Conservation (phyloP, 805 yeast species). For the Candida patagonica region DNA sequence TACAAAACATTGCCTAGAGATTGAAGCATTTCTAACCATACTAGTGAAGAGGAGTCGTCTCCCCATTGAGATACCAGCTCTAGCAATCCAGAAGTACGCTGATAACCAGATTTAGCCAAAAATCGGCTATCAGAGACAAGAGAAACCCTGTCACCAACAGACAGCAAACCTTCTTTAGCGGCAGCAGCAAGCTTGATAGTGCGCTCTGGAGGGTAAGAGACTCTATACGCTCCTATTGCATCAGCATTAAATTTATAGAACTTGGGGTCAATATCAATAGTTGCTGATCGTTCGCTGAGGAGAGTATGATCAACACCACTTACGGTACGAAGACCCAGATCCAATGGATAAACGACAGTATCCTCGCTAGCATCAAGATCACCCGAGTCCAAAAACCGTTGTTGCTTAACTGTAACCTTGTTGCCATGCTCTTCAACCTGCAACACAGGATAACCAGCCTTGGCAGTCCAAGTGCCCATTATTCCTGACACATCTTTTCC, state of each 20-base stretch:
- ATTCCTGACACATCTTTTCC: slow-evolving; percentile 65
- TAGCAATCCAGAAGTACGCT: slow-evolving; percentile 40
- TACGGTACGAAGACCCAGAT: slow-evolving; percentile 44
- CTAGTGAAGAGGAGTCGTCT: slow-evolving; percentile 39
- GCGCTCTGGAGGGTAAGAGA: slow-evolving; percentile 43
- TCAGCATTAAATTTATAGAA: slow-evolving; percentile 56
- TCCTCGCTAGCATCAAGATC: slow-evolving; percentile 73
- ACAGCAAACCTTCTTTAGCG: slow-evolving; percentile 41
- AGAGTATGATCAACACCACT: slow-evolving; percentile 34
- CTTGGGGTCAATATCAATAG: slow-evolving; percentile 11
- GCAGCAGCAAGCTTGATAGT: slow-evolving; percentile 44
- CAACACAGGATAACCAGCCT: slow-evolving; percentile 70
- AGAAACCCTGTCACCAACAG: slow-evolving; percentile 57
- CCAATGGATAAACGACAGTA: slow-evolving; percentile 52
- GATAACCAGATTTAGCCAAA: slow-evolving; percentile 43
- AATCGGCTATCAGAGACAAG: slow-evolving; percentile 52
- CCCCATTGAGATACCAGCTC: slow-evolving; percentile 44
- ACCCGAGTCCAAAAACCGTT: slow-evolving; percentile 67
- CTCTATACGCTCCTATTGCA: slow-evolving; percentile 53
- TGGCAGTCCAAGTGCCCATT: slow-evolving; percentile 75
- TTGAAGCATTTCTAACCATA: slow-evolving; percentile 42
- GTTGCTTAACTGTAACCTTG: slow-evolving; percentile 51
- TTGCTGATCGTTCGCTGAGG: background rate
- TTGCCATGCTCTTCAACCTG: slow-evolving; percentile 47
- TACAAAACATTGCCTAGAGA: slow-evolving; percentile 34